Evolutionary conservation across 176 grass and related monocot genomes (phyloP), one percentile per base, ranked within the genome.

Genomic region (Cymbopogon citratus): DNA sequence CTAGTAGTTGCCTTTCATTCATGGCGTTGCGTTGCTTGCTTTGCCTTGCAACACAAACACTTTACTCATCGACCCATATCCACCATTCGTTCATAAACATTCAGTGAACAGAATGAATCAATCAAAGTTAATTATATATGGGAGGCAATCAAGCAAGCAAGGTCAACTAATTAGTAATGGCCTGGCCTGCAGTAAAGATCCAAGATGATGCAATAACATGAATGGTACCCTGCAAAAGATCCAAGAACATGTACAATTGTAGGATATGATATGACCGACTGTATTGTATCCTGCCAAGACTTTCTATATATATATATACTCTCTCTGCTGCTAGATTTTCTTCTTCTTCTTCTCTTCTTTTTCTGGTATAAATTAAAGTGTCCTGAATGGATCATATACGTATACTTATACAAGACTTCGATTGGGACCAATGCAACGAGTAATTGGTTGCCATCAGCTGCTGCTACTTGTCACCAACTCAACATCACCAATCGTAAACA

Each of bases 401-500:
- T 59, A 59, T 59, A 59, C 54, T 31, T 38, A 56, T 80, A 80
- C 77, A n/a, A 27, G 59, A 21, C 72, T 44, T 40, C 28, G 83
- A 77, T 77, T 89, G 83, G 34, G 44, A 36, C 61, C 56, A 60
- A 25, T 12, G 12, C 8, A 77, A 10, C 64, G 3, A n/a, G n/a
- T n/a, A 38, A 45, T 25, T 71, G 64, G 82, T 69, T 81, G 33
- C n/a, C 28, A 38, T 27, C 28, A 49, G 21, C 21, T 3, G n/a
- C 54, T 60, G 69, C 13, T 21, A 11, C 27, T 64, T 43, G 80
- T 66, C 57, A 16, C 48, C 73, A 63, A 45, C 64, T 34, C 31
- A 8, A 19, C 70, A 1, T 5, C 72, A 46, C 21, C 18, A 84
- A 81, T 16, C 80, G 81, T 80, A 81, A 81, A 78, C 23, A 49